Percentiles rank a stretch among this genome's conserved stretches.
phyloP scores from a whole-genome alignment of 805 yeast species.

The Cyberlindnera suaveolens region DNA sequence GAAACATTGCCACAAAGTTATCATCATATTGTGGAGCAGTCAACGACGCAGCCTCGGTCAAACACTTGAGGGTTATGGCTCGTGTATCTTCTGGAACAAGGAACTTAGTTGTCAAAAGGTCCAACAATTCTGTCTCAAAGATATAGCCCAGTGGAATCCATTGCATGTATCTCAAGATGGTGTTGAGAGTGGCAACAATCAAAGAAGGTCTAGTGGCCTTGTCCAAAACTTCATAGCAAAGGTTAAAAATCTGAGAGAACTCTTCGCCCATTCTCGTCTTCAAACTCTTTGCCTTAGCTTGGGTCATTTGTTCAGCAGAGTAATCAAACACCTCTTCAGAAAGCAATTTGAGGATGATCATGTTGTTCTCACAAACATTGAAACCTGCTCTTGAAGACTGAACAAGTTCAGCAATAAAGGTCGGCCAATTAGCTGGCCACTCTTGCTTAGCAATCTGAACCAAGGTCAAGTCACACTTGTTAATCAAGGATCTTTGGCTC shows the following conservation, averaged over 20 bases:
- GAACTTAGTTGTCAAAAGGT: constrained; percentile 67
- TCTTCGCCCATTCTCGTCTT: constrained; percentile 83
- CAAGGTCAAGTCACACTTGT: constrained; percentile 87
- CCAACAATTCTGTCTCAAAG: constrained; percentile 79
- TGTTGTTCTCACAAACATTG: constrained; percentile 96
- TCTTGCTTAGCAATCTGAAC: constrained; percentile 95
- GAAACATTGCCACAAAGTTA: constrained; percentile 65
- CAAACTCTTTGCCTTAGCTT: constrained; percentile 81
- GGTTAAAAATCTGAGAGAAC: constrained; percentile 86
- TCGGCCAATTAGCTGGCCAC: constrained; percentile 99
- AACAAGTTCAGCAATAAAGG: constrained; percentile 89
- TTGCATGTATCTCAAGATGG: constrained; percentile 77
- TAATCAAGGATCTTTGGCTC: constrained; percentile 74
- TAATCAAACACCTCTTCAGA: constrained; percentile 96
- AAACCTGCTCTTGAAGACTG: constrained; percentile 75
- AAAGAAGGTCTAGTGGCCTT: constrained; percentile 81
- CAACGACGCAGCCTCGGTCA: constrained; percentile 83
- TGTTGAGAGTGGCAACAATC: constrained; percentile 75
- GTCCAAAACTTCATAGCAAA: constrained; percentile 90
- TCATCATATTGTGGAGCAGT: constrained; percentile 46
- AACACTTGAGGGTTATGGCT: constrained; percentile 80
- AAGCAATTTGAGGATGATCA: constrained; percentile 82
- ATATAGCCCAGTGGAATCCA: constrained; percentile 93
- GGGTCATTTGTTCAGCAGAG: constrained; percentile 95
- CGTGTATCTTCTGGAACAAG: constrained; percentile 74